Base-by-base conservation (phyloP, 768 basidiomycete genomes). In the Rhizopogon vesiculosus region DNA sequence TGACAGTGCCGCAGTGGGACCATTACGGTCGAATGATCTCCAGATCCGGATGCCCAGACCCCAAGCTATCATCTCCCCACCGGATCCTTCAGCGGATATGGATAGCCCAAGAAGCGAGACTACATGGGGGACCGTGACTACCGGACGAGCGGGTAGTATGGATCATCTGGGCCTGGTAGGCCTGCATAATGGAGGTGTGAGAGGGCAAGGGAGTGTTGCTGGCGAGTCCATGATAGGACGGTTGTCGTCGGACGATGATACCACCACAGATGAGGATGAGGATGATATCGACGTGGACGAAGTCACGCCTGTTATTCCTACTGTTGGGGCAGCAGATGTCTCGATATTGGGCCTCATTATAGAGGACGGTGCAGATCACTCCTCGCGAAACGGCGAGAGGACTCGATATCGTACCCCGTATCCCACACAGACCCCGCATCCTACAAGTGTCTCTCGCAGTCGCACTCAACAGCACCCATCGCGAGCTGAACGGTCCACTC, bases 101-200 rank as follows among this genome's bases (percentile, higher is more conserved):
- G 68, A 66, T 22, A 71, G 68, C 8, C 69, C 69, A 9, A 60
- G 69, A 52, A 71, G 69, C 56, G 69, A 66, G 56, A 70, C 70
- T 16, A 72, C 71, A 1, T 72, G 71, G 71, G 71, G 71, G 40
- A 72, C 71, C n/a, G 62, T 70, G 1, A 64, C 72, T 2, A 52
- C 60, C 15, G 61, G 68, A 60, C 22, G 42, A 38, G 65, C 57
- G 25, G 61, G 59, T 12, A 67, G 67, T 22, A 61, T 70, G 61
- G 40, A 53, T 45, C 69, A 69, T 22, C 65, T 72, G 18, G 66
- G 69, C 1, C 65, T 72, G 19, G 31, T 69, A 16, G 69, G 71
- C 8, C 64, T 69, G 9, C 69, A 69, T 56, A 64, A 67, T 18
- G 69, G 68, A 16, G 66, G 68, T 5, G 56, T 39, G 55, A 62